Evolutionary conservation across 331 rosid species (phyloP).

Genomic region (Phaseolus coccineus): DNA sequence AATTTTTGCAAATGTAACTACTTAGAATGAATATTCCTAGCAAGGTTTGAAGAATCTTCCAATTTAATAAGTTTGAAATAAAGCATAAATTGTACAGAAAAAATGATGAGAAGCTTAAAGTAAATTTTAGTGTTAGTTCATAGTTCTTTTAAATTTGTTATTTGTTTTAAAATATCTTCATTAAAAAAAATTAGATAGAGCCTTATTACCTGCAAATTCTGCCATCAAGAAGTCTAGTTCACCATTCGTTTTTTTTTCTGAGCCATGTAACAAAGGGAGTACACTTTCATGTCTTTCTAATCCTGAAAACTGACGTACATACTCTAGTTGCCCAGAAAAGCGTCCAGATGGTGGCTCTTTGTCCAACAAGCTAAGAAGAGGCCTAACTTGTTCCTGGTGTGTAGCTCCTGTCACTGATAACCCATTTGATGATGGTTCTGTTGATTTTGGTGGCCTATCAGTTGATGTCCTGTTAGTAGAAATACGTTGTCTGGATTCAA

Average conservation of each 20-base stretch:
- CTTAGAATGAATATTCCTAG: constrained; percentile 11
- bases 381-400: constrained; percentile 93
- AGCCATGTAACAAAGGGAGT: constrained; percentile 88
- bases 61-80: constrained; percentile 22
- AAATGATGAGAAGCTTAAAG: background rate
- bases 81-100: background rate
- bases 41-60: constrained; percentile 31
- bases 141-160: background rate
- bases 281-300: constrained; percentile 98
- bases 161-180: constrained; percentile 10
- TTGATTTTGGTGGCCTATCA: constrained; percentile 72
- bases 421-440: constrained; percentile 79
- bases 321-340: constrained; percentile 97
- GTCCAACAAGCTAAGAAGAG: constrained; percentile 97
- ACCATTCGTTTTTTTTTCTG: constrained; percentile 91
- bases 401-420: constrained; percentile 55
- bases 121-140: constrained; percentile 1
- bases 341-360: constrained; percentile 98
- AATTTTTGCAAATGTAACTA: constrained; percentile 6
- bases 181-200: constrained; percentile 32
- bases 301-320: constrained; percentile 87
- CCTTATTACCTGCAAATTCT: constrained; percentile 85
- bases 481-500: constrained; percentile 72
- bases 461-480: constrained; percentile 74
- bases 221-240: constrained; percentile 97